Conservation (phyloP, 2,329 filamentous ascomycete genomes). For the Trichophyton verrucosum region DNA sequence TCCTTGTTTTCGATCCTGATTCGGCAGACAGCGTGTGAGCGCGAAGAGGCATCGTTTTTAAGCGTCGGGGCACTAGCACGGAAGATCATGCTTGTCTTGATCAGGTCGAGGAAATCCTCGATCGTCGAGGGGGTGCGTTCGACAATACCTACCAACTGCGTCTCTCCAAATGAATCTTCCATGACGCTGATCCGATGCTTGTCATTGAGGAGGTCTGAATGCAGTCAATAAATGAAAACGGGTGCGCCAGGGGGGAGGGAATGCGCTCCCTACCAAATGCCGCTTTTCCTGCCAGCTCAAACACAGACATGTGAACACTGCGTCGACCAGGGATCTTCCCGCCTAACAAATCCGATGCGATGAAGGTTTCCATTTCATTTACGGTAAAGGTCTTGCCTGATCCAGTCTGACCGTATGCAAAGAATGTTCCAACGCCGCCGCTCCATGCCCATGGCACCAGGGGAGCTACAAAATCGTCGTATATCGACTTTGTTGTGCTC, state of each 20-base stretch:
- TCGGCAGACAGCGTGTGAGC: neutral
- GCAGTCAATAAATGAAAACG: neutral
- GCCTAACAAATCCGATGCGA: neutral
- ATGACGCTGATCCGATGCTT: neutral
- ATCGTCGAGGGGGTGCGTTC: neutral
- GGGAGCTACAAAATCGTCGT: neutral
- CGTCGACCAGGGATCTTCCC: neutral
- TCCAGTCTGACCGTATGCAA: conserved; percentile 1
- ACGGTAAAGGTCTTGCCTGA: neutral
- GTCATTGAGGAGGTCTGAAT: neutral
- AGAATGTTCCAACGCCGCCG: neutral
- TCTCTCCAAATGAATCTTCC: neutral
- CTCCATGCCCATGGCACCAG: neutral
- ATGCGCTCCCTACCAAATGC: neutral
- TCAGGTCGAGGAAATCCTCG: neutral
- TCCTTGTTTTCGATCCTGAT: conserved; percentile 1
- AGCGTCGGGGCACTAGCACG: neutral
- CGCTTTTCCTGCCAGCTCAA: neutral
- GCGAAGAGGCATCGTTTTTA: neutral
- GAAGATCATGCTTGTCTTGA: neutral
- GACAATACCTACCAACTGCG: conserved; percentile 1
- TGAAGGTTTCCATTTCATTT: neutral
- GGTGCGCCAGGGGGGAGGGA: too few species aligned
- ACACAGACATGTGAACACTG: conserved; percentile 1
- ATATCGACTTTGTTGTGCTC: neutral